These are phyloP conservation scores for Suillus hirtellus DNA, from an alignment of 768 basidiomycete genomes.

Conservation along the genomic window DNA sequence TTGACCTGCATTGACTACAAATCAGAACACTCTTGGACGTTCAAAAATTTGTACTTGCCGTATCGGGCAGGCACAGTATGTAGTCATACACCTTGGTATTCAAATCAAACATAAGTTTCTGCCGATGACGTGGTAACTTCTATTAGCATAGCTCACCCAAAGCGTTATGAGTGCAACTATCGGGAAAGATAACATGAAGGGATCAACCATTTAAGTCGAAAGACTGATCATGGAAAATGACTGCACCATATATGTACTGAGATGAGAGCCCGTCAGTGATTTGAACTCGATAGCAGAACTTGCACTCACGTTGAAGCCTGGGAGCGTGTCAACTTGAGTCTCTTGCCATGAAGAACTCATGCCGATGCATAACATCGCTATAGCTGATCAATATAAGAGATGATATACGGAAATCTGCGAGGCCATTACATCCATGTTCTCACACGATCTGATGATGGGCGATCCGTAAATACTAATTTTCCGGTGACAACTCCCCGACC, in stretches of 20 bases:
- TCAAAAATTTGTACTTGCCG: neutral
- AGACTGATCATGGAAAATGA: neutral
- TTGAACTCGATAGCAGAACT: neutral
- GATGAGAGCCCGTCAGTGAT: neutral
- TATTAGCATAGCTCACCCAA: neutral
- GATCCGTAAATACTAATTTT: too few species aligned
- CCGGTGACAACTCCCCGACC: neutral
- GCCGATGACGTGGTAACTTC: neutral
- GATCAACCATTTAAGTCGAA: neutral
- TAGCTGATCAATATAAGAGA: neutral
- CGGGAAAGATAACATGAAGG: neutral
- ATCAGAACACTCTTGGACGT: neutral
- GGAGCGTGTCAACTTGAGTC: neutral
- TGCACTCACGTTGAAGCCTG: neutral
- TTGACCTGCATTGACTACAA: neutral
- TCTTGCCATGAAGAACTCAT: neutral
- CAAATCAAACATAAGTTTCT: neutral
- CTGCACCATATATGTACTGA: constrained; percentile 3
- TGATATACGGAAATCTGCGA: neutral
- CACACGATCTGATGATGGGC: neutral
- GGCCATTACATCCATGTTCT: neutral
- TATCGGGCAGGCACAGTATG: neutral
- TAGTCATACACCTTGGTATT: neutral
- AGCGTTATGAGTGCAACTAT: neutral
- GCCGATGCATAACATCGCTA: too few species aligned